phyloP scores from a whole-genome alignment of 108 stramenopile genomes.

The Fistulifera pelliculosa region DNA sequence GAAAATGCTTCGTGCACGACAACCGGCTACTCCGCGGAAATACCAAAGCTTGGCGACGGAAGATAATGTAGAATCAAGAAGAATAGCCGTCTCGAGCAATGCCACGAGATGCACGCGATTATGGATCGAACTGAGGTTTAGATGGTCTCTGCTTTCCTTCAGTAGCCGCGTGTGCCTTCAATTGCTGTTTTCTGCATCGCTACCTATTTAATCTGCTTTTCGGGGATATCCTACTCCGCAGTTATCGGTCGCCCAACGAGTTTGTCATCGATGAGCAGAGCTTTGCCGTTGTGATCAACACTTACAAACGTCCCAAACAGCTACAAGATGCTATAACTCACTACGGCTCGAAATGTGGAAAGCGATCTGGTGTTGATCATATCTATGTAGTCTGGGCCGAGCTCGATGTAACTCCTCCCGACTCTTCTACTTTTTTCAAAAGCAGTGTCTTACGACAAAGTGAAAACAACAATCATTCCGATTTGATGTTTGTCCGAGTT shows the following conservation, averaged over 20 bases:
- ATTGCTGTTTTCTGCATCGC: too few species aligned
- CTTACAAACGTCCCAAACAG: slow-evolving; percentile 39
- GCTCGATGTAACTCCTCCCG: slow-evolving; percentile 11
- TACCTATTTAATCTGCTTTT: too few species aligned
- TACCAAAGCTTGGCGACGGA: too few species aligned
- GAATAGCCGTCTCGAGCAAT: too few species aligned
- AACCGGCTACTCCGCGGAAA: too few species aligned
- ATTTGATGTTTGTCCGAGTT: slow-evolving; percentile 23
- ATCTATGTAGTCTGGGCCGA: slow-evolving; percentile 58
- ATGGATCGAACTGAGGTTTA: too few species aligned
- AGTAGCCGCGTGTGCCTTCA: too few species aligned
- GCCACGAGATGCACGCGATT: too few species aligned
- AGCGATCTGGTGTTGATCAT: slow-evolving; percentile 16
- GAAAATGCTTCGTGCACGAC: too few species aligned
- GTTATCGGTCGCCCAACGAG: background rate
- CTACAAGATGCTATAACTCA: slow-evolving; percentile 36
- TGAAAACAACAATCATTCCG: slow-evolving; percentile 10
- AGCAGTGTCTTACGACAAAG: background rate
- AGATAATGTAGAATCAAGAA: too few species aligned
- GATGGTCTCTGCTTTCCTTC: too few species aligned
- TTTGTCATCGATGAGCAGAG: slow-evolving; percentile 4
- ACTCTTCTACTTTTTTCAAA: slow-evolving; percentile 21
- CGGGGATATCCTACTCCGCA: too few species aligned
- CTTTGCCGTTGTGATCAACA: slow-evolving; percentile 59
- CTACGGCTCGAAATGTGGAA: slow-evolving; percentile 40